phyloP scores from a whole-genome alignment of 441 rosid genomes.

The Populus hybrid region DNA sequence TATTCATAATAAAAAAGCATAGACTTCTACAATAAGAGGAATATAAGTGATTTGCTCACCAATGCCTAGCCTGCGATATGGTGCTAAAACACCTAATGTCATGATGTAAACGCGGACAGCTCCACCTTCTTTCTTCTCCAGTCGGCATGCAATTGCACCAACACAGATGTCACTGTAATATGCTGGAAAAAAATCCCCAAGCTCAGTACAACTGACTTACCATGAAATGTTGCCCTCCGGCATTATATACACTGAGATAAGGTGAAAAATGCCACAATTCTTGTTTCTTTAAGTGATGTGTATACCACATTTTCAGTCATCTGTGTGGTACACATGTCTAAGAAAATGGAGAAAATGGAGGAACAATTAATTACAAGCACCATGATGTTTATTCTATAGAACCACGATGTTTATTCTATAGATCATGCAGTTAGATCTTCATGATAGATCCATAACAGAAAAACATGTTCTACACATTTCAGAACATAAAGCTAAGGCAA shows the following conservation, averaged over 20 bases:
- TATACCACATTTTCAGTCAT: background rate
- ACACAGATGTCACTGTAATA: conserved; percentile 94
- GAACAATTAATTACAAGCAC: background rate
- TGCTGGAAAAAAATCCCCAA: conserved; percentile 43
- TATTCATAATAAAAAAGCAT: background rate
- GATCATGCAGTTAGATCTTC: background rate
- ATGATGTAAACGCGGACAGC: conserved; percentile 75
- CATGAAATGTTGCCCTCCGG: background rate
- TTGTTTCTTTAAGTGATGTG: background rate
- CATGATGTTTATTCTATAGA: background rate
- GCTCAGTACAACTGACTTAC: background rate
- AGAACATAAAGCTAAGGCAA: too few species aligned
- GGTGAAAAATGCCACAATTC: background rate
- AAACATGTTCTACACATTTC: background rate
- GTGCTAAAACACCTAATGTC: conserved; percentile 97
- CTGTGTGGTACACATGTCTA: background rate
- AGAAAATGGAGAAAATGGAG: background rate
- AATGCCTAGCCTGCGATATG: conserved; percentile 88
- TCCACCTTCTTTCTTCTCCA: conserved; percentile 93
- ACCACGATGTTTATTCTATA: background rate
- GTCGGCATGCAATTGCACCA: conserved; percentile 92
- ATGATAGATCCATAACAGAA: background rate
- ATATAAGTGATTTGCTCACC: conserved; percentile 48
- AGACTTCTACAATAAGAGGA: background rate
- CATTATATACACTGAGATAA: background rate